Base-by-base conservation (phyloP, 73 alveolate genomes). In the Halteria grandinella region DNA sequence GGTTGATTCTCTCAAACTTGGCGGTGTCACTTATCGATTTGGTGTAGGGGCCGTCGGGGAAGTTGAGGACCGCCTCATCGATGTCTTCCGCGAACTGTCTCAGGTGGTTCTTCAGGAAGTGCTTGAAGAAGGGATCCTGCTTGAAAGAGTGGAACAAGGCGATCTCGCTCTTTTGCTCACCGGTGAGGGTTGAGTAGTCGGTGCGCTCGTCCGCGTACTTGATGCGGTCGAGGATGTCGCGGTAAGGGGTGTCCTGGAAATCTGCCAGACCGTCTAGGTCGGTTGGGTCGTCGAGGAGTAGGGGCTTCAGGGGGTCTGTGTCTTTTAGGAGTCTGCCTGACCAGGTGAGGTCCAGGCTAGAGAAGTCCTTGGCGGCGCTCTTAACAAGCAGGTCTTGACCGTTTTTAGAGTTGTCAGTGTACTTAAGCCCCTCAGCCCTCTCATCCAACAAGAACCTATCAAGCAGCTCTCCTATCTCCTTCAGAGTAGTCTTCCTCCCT, bases 101-200 rank as follows among this genome's bases (percentile, higher is more conserved):
- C 5, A 73, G 3, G 23, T 49, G 57, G 74, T 87, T 87, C 71
- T 69, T 14, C 33, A 87, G 27, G 75, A 71, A 82, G 55, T 87
- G 95, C 39, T 60, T 55, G 84, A 37, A 80, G 84, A 40, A 80
- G 39, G 91, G 91, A 55, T 87, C 95, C 33, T 58, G 32, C 54
- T 87, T 87, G 50, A 83, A 29, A 0, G 72, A 48, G 50, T 73
- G 45, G 79, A 40, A 83, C 39, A 74, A 20, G 21, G 74, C 57
- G 40, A 83, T 49, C 43, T 83, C 87, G 1, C 8, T 10, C 17
- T 55, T 55, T 25, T 83, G 57, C 18, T 58, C 53, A 2, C 34
- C 41, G 12, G 79, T 27, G 41, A 83, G 49, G 33, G 43, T 58
- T 1, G 86, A 52, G 74, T 83, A 87, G 51, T 83, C 92, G 31